A percentile compares a stretch with the other conserved stretches of the same genome.
Conservation (phyloP, 1,284 basidiomycete species). For the Leccinum glutinopallens region DNA sequence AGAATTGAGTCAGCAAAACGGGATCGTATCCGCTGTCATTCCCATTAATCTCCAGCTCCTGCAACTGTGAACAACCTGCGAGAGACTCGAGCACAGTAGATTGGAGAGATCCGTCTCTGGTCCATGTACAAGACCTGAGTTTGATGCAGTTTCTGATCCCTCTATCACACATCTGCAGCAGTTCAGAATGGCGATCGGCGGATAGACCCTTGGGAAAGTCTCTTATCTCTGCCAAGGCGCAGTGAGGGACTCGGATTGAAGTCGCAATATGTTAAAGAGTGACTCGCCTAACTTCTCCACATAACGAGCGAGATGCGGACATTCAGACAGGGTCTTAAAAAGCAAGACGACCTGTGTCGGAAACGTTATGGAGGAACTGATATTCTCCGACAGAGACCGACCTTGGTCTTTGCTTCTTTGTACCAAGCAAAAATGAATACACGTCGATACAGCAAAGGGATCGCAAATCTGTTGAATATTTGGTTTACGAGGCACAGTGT, state of each 20-base stretch:
- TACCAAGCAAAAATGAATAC: conserved; percentile 69
- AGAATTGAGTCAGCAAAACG: conserved; percentile 48
- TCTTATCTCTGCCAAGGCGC: conserved; percentile 51
- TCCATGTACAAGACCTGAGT: conserved; percentile 68
- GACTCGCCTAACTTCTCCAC: conserved; percentile 57
- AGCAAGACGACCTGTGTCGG: conserved; percentile 49
- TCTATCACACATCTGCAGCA: conserved; percentile 43
- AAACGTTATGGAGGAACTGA: not conserved
- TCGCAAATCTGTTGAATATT: conserved; percentile 51
- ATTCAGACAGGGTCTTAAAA: conserved; percentile 51
- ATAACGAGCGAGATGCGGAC: conserved; percentile 52
- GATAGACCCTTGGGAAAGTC: conserved; percentile 60
- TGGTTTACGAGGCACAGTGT: conserved; percentile 56
- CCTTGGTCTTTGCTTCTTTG: conserved; percentile 59
- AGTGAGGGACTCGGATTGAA: conserved; percentile 8
- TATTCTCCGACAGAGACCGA: conserved; percentile 26
- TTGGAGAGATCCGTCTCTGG: conserved; percentile 69
- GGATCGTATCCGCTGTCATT: conserved; percentile 54
- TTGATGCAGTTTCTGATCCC: conserved; percentile 63
- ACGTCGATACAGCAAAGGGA: conserved; percentile 53
- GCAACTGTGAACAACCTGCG: conserved; percentile 42
- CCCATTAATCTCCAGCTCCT: conserved; percentile 71
- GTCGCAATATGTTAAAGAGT: not conserved
- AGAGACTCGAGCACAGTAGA: conserved; percentile 57
- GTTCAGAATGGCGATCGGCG: conserved; percentile 32